Evolutionary conservation across 2,329 filamentous ascomycete genomes (phyloP).

Genomic region (Teratosphaeria gauchensis): DNA sequence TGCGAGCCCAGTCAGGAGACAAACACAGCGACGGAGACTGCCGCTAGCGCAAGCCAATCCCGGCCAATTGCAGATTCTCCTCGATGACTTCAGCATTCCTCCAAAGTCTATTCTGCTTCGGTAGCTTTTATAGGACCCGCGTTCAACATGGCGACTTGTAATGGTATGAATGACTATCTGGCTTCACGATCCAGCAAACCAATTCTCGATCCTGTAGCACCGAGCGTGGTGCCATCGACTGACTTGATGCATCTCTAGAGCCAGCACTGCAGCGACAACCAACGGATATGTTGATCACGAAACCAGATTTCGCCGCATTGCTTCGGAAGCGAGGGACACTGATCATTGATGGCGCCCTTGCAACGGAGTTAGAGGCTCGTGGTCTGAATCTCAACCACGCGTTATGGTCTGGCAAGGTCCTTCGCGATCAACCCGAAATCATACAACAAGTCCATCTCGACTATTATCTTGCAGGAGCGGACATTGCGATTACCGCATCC

Average conservation of each 20-base stretch:
- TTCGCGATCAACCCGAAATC: slow-evolving; percentile 30
- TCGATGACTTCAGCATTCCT: background rate
- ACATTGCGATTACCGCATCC: slow-evolving; percentile 38
- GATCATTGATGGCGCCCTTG: slow-evolving; percentile 38
- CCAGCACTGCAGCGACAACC: background rate
- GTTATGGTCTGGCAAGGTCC: slow-evolving; percentile 37
- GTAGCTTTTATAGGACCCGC: background rate
- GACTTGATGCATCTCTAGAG: background rate
- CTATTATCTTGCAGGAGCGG: slow-evolving; percentile 37
- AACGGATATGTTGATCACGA: slow-evolving; percentile 12
- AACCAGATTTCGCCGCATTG: slow-evolving; percentile 12
- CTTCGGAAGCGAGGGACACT: slow-evolving; percentile 21
- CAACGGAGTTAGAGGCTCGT: slow-evolving; percentile 37
- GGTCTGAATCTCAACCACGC: slow-evolving; percentile 34
- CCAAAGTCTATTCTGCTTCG: background rate
- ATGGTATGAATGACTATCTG: background rate
- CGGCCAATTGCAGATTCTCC: background rate
- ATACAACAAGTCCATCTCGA: slow-evolving; percentile 36
- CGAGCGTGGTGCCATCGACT: background rate
- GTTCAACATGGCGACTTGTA: background rate
- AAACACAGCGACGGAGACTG: background rate
- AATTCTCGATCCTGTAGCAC: background rate
- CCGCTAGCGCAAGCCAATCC: background rate
- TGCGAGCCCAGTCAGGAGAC: background rate
- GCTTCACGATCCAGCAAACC: background rate